Evolutionary conservation across 1,139 yeast genomes (phyloP), one percentile per base, ranked within the genome.

Genomic region (Kodamaea ohmeri): DNA sequence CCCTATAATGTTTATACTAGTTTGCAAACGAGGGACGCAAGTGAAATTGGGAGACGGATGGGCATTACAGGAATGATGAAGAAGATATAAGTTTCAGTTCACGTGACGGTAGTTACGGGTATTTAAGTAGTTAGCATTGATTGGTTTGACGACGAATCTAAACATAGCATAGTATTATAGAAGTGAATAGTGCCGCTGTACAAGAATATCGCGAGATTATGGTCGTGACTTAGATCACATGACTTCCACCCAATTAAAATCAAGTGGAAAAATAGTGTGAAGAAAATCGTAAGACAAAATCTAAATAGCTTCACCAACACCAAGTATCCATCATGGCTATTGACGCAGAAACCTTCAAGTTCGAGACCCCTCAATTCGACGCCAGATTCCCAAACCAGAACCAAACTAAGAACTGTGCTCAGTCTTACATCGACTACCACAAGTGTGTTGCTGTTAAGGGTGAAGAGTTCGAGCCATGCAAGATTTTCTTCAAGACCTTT

Each of bases 321-420:
- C 20, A 14, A 27, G 15, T 25, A 39, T 37, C 35, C 50, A 48
- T 34, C 40, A 70, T 70, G 76, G 71, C 74, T 46, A 54, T 70
- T 46, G 75, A 69, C 57, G 60, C 68, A 49, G 75, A 67, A 49
- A 68, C 56, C 51, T 71, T 71, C 57, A 71, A 71, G 60, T 74
- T 85, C 62, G 86, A 80, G 53, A 85, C 95, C 47, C 92, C 88
- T 49, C 92, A 86, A 61, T 85, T 83, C 71, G 92, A 86, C 69
- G 84, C 95, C 58, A 83, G 96, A 70, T 88, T 87, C 82, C 97
- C 98, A 54, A 81, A 87, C 76, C 90, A 81, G 67, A 92, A 90
- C 80, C 98, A 90, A 71, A 85, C 96, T 58, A 89, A 85, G 74
- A 96, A 90, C 77, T 90, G 98, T 78, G 94, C 94, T 80, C 97